Evolutionary conservation across 1,284 basidiomycete genomes (phyloP).

Genomic region (Ustilago xerochloae): DNA sequence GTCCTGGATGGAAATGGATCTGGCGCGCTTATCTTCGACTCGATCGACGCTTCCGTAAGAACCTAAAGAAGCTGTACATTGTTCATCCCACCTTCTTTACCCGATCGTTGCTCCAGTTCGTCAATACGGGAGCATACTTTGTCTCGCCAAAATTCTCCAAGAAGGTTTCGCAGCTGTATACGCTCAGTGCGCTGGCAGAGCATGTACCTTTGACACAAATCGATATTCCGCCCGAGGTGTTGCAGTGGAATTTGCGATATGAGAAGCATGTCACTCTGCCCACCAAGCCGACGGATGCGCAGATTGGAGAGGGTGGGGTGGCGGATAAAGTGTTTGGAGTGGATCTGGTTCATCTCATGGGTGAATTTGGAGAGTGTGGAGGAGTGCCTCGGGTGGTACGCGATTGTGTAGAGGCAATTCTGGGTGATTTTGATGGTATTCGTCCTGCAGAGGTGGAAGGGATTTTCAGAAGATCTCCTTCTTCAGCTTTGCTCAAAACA

Average conservation of each 20-base stretch:
- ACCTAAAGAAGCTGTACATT: conserved; percentile 84
- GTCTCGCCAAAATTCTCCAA: conserved; percentile 89
- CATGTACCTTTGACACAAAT: conserved; percentile 84
- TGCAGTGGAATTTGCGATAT: conserved; percentile 71
- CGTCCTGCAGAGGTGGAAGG: conserved; percentile 79
- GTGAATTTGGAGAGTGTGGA: conserved; percentile 78
- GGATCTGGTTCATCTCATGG: conserved; percentile 82
- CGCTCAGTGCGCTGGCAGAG: conserved; percentile 78
- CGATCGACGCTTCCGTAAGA: conserved; percentile 76
- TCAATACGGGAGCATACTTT: conserved; percentile 83
- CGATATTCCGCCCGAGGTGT: conserved; percentile 82
- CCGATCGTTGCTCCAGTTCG: conserved; percentile 75
- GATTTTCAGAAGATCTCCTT: conserved; percentile 81
- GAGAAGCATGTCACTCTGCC: conserved; percentile 31
- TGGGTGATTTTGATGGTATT: conserved; percentile 25
- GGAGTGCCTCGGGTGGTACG: conserved; percentile 80
- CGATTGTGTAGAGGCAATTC: conserved; percentile 79
- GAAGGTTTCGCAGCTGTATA: conserved; percentile 80
- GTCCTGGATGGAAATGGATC: conserved; percentile 86
- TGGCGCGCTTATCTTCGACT: conserved; percentile 79
- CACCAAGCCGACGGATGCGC: not conserved
- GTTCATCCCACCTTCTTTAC: conserved; percentile 88
- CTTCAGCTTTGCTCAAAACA: conserved; percentile 76
- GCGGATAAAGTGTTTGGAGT: conserved; percentile 80
- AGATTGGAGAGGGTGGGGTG: conserved; percentile 71